A percentile compares a stretch with the other conserved stretches of the same genome.
Evolutionary conservation across 805 yeast species (phyloP).

Genomic region (Priceomyces haplophilus): DNA sequence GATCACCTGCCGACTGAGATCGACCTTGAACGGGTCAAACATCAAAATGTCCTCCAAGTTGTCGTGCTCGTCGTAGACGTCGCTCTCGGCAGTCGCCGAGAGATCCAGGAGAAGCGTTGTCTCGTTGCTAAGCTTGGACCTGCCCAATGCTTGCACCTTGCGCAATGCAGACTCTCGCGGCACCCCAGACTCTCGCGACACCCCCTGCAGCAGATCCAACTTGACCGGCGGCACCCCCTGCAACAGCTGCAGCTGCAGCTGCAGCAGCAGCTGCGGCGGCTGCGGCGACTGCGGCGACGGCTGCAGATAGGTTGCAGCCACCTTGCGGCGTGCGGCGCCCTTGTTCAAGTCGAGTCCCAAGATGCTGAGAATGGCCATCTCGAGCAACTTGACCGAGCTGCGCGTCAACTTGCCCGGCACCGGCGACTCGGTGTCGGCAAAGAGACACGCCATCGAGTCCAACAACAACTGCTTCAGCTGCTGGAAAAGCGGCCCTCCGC

Average conservation of each 20-base stretch:
- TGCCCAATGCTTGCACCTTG: neutral
- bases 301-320: slow-evolving; percentile 3
- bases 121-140: slow-evolving; percentile 1
- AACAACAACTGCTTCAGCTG: slow-evolving; percentile 59
- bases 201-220: neutral
- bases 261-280: no score
- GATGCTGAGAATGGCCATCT: slow-evolving; percentile 58
- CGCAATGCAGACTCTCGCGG: neutral
- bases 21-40: slow-evolving; percentile 38
- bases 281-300: slow-evolving; percentile 15
- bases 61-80: slow-evolving; percentile 9
- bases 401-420: slow-evolving; percentile 61
- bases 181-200: neutral
- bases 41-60: slow-evolving; percentile 25
- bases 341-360: slow-evolving; percentile 47
- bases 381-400: slow-evolving; percentile 54
- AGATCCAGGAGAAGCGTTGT: neutral
- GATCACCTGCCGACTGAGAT: slow-evolving; percentile 23
- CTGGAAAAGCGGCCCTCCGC: slow-evolving; percentile 77
- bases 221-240: neutral
- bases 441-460: slow-evolving; percentile 49
- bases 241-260: no score
- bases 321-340: slow-evolving; percentile 14
- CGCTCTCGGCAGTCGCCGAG: neutral
- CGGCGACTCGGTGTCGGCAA: slow-evolving; percentile 48